Evolutionary conservation across 208 protist species (phyloP), one percentile per base, ranked within the genome.

Genomic region (Leishmania guyanensis): DNA sequence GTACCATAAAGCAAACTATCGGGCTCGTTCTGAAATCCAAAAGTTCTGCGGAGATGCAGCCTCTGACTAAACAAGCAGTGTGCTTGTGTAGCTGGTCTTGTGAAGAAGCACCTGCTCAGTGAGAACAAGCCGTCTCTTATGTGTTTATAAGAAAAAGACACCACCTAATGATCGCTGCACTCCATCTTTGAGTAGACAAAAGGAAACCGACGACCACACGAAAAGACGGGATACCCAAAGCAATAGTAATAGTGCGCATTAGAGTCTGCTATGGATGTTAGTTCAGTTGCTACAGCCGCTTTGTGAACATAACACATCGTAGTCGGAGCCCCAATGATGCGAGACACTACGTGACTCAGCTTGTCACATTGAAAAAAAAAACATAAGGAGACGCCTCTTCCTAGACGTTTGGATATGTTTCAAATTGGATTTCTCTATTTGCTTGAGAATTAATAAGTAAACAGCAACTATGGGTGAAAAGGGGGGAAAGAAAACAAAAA

Each of bases 401-500:
- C 20, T 51, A 2, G 46, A 26, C 46, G 68, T 39, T 22, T 9
- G 9, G 4, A 12, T 20, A 39, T 2, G 12, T 29, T 20, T 68
- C 10, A 39, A 43, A 60, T 26, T 36, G 43, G 48, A 66, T 26
- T 64, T 16, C n/a, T 43, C 17, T 22, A 56, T 54, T n/a, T 39
- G 29, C 20, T 66, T 12, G 33, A 16, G 8, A 20, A 26, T 48
- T 36, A 12, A 68, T 20, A 9, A 39, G 29, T 53, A 36, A 39
- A 16, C 8, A 43, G 43, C 39, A 72, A 39, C 68, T n/a, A 29
- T 51, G 20, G 1, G 20, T 51, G 3, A 3, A 50, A 22, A 33
- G 43, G 43, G 43, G 53, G 69, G 56, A 73, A 56, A 78, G 36
- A 75, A 26, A 82, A 0, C 36, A 16, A 46, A 60, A 76, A 65